These are phyloP conservation scores for Aspergillus fumigatus DNA, from an alignment of 2,329 filamentous ascomycete genomes.

Conservation along the genomic window DNA sequence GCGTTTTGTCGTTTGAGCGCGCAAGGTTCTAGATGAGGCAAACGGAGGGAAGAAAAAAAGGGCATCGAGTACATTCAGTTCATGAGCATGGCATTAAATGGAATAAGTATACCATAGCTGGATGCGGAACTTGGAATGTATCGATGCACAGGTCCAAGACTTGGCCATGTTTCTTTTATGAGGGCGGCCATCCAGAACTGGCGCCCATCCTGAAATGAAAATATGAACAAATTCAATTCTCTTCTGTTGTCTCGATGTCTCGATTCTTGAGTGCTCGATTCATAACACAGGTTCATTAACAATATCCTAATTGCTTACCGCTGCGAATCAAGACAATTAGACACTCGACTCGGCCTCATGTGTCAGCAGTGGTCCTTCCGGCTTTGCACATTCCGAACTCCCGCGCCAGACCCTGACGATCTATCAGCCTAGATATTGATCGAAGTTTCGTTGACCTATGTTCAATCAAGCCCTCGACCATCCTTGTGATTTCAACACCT, in stretches of 20 bases:
- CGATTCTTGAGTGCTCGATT: neutral
- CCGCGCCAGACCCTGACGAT: neutral
- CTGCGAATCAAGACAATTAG: neutral
- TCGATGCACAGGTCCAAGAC: conserved; percentile 36
- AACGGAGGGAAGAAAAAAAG: conserved; percentile 29
- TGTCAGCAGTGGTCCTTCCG: neutral
- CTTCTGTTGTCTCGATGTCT: conserved; percentile 10
- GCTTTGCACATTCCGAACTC: neutral
- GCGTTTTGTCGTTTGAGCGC: conserved; percentile 38
- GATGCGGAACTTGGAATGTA: conserved; percentile 40
- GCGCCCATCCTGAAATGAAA: conserved; percentile 38
- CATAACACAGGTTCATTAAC: neutral
- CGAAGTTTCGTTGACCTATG: neutral
- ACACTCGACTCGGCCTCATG: neutral
- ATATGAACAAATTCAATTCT: conserved; percentile 33
- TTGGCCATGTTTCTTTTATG: conserved; percentile 28
- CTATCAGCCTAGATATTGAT: neutral
- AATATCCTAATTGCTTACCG: neutral
- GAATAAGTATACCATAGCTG: conserved; percentile 36
- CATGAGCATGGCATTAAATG: conserved; percentile 28
- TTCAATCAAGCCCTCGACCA: neutral
- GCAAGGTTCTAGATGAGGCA: conserved; percentile 33
- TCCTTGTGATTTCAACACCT: neutral
- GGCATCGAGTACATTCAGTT: conserved; percentile 36
- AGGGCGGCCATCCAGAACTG: conserved; percentile 33